Conservation (phyloP, 2,329 filamentous ascomycete species). For the Fusarium vanettenii region DNA sequence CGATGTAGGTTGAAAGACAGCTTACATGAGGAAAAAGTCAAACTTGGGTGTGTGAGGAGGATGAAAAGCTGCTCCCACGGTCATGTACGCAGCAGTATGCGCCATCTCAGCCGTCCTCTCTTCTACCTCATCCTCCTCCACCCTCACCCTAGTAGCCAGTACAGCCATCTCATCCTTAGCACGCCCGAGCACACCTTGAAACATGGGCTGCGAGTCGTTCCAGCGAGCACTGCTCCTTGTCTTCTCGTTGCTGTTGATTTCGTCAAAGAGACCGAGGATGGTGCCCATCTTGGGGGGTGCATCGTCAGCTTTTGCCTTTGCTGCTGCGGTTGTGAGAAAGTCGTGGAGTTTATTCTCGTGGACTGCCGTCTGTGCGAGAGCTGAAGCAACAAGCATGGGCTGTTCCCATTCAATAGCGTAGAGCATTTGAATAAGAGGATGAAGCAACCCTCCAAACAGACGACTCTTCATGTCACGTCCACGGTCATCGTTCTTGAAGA, state of each 20-base stretch:
- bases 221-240: slow-evolving; percentile 61
- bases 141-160: slow-evolving; percentile 68
- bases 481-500: slow-evolving; percentile 74
- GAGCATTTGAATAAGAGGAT: slow-evolving; percentile 83
- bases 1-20: not conserved
- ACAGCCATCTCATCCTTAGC: slow-evolving; percentile 72
- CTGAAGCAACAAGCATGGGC: slow-evolving; percentile 84
- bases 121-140: slow-evolving; percentile 67
- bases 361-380: slow-evolving; percentile 79
- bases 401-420: slow-evolving; percentile 87
- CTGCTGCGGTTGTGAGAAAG: slow-evolving; percentile 67
- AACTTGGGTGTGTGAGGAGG: slow-evolving; percentile 75
- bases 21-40: slow-evolving; percentile 80
- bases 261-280: slow-evolving; percentile 68
- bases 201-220: slow-evolving; percentile 72
- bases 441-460: slow-evolving; percentile 68
- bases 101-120: slow-evolving; percentile 73
- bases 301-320: slow-evolving; percentile 22
- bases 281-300: slow-evolving; percentile 29
- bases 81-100: slow-evolving; percentile 66
- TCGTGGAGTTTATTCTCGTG: slow-evolving; percentile 68
- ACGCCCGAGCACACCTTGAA: slow-evolving; percentile 74
- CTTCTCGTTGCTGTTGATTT: slow-evolving; percentile 65
- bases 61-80: slow-evolving; percentile 68
- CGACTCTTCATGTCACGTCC: slow-evolving; percentile 77